These are phyloP conservation scores for Tulasnella sp. DNA, from an alignment of 768 basidiomycete species.

Conservation along the genomic window DNA sequence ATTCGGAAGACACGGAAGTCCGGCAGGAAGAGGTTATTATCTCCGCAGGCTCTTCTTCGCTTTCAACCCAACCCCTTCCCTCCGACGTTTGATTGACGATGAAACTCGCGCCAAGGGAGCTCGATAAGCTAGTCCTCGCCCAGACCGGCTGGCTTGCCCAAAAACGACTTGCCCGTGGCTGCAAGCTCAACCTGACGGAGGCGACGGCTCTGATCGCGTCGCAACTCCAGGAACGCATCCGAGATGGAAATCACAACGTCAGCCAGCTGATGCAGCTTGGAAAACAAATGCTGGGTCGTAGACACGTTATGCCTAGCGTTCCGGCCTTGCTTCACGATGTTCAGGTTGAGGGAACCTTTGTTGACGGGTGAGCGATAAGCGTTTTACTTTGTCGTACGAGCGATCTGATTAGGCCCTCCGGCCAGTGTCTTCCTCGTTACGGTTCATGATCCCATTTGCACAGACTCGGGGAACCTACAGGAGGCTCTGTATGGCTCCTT, in stretches of 20 bases:
- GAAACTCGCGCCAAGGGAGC: constrained; percentile 27
- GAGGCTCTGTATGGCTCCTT: constrained; percentile 91
- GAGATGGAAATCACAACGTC: constrained; percentile 84
- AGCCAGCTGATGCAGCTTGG: constrained; percentile 92
- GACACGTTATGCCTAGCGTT: constrained; percentile 85
- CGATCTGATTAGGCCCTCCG: not conserved
- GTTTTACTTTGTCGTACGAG: constrained; percentile 13
- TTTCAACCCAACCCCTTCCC: not conserved
- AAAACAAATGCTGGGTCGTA: constrained; percentile 77
- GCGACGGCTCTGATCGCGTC: constrained; percentile 84
- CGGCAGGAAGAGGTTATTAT: not conserved
- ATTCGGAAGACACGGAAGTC: constrained; percentile 8
- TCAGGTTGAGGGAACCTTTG: constrained; percentile 91
- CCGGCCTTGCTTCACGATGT: constrained; percentile 73
- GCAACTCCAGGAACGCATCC: constrained; percentile 89
- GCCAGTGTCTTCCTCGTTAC: constrained; percentile 89
- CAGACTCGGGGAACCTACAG: constrained; percentile 68
- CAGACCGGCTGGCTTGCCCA: constrained; percentile 88
- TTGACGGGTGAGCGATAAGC: constrained; percentile 59
- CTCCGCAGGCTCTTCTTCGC: not conserved
- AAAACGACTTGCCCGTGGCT: constrained; percentile 89
- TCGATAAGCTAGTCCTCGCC: constrained; percentile 28
- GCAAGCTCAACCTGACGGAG: constrained; percentile 82
- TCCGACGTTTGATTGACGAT: constrained; percentile 6
- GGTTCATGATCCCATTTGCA: constrained; percentile 90